A percentile compares a stretch with the other conserved stretches of the same genome.
Evolutionary conservation across 2,329 filamentous ascomycete genomes (phyloP).

Genomic region (Phoma sp.): DNA sequence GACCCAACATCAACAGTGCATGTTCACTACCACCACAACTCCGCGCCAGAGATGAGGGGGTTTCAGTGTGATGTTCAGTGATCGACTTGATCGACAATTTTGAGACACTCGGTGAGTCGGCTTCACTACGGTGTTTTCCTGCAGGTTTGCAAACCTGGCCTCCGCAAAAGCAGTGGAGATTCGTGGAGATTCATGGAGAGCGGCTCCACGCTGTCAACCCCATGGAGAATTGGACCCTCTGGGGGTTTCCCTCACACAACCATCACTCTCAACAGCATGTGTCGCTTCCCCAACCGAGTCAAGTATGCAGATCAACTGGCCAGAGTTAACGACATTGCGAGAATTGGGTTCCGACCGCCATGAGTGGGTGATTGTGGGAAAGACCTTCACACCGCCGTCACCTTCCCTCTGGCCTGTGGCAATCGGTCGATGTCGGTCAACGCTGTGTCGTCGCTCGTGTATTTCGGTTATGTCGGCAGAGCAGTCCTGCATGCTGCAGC

Average conservation of each 20-base stretch:
- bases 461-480: conserved; percentile 5
- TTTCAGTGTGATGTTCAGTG: not conserved
- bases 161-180: conserved; percentile 26
- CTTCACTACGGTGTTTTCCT: conserved; percentile 14
- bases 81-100: conserved; percentile 1
- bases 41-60: not conserved
- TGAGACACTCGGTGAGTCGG: conserved; percentile 13
- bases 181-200: conserved; percentile 23
- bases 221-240: conserved; percentile 14
- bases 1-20: not conserved
- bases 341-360: not conserved
- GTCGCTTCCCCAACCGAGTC: not conserved
- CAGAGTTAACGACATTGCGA: not conserved
- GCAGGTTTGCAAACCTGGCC: conserved; percentile 10
- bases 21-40: not conserved
- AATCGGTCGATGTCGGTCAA: not conserved
- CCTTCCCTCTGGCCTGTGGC: not conserved
- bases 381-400: not conserved
- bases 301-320: not conserved
- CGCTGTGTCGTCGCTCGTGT: not conserved
- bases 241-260: not conserved
- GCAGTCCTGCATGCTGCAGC: not conserved
- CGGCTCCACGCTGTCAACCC: conserved; percentile 16
- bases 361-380: not conserved
- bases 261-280: not conserved